Evolutionary conservation across 2,329 filamentous ascomycete genomes (phyloP).

Genomic region (Aspergillus terreus): DNA sequence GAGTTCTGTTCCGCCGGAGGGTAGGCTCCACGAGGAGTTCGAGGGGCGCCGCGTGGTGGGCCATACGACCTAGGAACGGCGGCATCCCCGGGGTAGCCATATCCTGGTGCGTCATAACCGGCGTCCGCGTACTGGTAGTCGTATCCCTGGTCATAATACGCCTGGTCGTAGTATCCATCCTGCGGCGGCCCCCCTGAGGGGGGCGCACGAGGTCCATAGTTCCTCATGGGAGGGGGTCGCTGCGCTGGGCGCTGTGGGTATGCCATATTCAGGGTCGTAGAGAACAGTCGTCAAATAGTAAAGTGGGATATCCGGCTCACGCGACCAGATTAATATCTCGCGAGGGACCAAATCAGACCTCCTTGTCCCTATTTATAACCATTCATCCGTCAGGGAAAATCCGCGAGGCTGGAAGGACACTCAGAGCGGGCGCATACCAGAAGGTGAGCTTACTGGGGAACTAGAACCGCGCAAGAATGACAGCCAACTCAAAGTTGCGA

Average conservation of each 20-base stretch:
- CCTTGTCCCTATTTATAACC: background rate
- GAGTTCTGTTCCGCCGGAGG: slow-evolving; percentile 15
- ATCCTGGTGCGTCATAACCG: slow-evolving; percentile 25
- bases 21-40: slow-evolving; percentile 29
- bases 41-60: slow-evolving; percentile 25
- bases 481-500: background rate
- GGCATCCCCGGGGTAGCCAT: slow-evolving; percentile 24
- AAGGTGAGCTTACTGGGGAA: background rate
- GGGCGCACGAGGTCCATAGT: slow-evolving; percentile 24
- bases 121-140: slow-evolving; percentile 19
- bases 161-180: slow-evolving; percentile 24
- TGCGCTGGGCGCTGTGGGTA: slow-evolving; percentile 33
- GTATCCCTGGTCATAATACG: slow-evolving; percentile 24
- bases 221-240: slow-evolving; percentile 31
- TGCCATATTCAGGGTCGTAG: slow-evolving; percentile 26
- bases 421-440: background rate
- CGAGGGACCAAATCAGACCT: background rate
- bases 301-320: background rate
- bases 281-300: background rate
- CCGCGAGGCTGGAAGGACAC: background rate
- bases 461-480: slow-evolving; percentile 1
- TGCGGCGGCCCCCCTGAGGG: slow-evolving; percentile 21
- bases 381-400: background rate
- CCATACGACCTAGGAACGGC: slow-evolving; percentile 23
- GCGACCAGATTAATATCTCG: background rate